Percentiles rank a stretch among this genome's conserved stretches.
Evolutionary conservation across 2,329 filamentous ascomycete species (phyloP).

Genomic region (Ambrosiella xylebori): DNA sequence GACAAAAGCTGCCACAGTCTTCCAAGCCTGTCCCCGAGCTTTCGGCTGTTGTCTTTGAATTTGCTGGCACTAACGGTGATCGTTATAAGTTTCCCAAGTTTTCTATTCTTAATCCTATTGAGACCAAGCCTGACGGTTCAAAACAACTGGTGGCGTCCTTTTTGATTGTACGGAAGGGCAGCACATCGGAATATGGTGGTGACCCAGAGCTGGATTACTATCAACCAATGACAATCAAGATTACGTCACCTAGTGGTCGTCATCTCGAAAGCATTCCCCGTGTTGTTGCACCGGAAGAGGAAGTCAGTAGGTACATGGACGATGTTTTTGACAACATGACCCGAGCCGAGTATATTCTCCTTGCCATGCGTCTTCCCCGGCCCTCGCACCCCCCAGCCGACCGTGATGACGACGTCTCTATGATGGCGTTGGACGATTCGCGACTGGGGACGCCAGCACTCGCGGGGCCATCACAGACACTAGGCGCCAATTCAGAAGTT

Average conservation of each 20-base stretch:
- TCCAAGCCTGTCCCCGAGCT: constrained; percentile 31
- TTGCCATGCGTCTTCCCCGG: constrained; percentile 48
- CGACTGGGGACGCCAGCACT: constrained; percentile 19
- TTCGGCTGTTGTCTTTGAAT: constrained; percentile 52
- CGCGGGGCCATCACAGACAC: constrained; percentile 18
- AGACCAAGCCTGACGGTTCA: constrained; percentile 4
- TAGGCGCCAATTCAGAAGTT: too few relatives aligned
- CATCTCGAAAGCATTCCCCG: constrained; percentile 43
- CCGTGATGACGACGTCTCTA: constrained; percentile 17
- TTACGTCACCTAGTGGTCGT: constrained; percentile 36
- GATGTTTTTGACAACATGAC: constrained; percentile 54
- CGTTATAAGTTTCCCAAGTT: constrained; percentile 65
- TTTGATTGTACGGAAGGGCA: constrained; percentile 56
- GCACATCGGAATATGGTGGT: constrained; percentile 45
- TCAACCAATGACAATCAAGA: constrained; percentile 51
- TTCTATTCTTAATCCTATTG: constrained; percentile 37
- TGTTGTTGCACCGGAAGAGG: constrained; percentile 44
- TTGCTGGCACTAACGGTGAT: constrained; percentile 49
- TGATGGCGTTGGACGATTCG: constrained; percentile 19
- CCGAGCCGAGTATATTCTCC: constrained; percentile 46
- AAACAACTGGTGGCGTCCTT: constrained; percentile 64
- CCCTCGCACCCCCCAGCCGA: constrained; percentile 16
- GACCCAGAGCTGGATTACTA: constrained; percentile 54
- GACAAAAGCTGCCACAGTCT: constrained; percentile 20
- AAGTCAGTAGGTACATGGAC: constrained; percentile 51